Conservation (phyloP, 208 protist genomes). For the Hexamita inflata region DNA sequence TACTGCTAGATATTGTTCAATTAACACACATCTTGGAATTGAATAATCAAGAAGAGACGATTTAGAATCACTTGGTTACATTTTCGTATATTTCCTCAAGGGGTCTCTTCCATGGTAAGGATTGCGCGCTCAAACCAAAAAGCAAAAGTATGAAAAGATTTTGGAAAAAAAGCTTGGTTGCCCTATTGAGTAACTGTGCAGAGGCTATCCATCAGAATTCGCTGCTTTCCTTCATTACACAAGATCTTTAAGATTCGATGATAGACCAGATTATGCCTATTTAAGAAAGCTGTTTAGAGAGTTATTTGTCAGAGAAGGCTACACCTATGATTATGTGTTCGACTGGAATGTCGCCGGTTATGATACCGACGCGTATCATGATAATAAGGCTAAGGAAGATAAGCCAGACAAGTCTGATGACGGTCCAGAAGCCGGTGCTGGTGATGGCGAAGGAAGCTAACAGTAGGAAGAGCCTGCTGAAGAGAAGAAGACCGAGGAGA, state of each 20-base stretch:
- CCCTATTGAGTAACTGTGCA: constrained; percentile 77
- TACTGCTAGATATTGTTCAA: constrained; percentile 91
- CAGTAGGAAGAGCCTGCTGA: neutral
- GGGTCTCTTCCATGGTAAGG: constrained; percentile 90
- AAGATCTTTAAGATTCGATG: constrained; percentile 82
- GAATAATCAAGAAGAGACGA: constrained; percentile 82
- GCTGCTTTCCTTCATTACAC: constrained; percentile 85
- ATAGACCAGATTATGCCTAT: constrained; percentile 94
- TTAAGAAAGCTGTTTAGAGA: constrained; percentile 86
- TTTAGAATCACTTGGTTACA: constrained; percentile 89
- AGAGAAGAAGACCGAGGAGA: neutral
- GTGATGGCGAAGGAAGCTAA: neutral
- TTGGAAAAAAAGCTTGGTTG: constrained; percentile 80
- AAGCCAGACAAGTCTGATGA: neutral
- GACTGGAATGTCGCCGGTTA: constrained; percentile 69
- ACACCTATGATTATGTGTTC: constrained; percentile 87
- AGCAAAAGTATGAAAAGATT: constrained; percentile 96
- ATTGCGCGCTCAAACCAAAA: constrained; percentile 75
- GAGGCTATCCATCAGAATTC: constrained; percentile 68
- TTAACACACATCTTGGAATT: constrained; percentile 96
- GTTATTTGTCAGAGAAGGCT: constrained; percentile 86
- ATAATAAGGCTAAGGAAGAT: neutral
- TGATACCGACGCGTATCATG: constrained; percentile 11
- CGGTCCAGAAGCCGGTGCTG: neutral
- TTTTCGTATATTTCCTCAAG: constrained; percentile 96